Conservation (phyloP, 306 rosid genomes). For the barrel medic (Medicago truncatula) region DNA sequence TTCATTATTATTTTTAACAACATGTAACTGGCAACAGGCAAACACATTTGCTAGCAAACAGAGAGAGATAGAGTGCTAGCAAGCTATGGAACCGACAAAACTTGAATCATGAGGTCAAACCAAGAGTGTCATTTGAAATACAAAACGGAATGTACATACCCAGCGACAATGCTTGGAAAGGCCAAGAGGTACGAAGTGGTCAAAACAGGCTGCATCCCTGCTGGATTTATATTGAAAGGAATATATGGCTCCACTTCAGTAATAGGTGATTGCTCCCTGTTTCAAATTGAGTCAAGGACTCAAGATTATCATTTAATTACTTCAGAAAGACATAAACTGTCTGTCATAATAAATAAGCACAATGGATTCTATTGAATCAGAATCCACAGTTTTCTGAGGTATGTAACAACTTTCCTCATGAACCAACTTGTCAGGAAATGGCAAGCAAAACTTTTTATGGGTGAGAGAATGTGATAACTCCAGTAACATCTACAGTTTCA, state of each 20-base stretch:
- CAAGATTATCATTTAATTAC: conserved; percentile 37
- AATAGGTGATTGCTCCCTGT: conserved; percentile 90
- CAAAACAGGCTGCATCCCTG: conserved; percentile 99
- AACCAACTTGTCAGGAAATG: conserved; percentile 31
- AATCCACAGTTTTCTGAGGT: conserved; percentile 29
- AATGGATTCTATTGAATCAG: conserved; percentile 21
- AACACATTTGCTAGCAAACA: conserved; percentile 14
- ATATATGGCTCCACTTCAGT: conserved; percentile 99
- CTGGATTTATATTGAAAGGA: conserved; percentile 94
- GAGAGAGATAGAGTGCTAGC: background rate
- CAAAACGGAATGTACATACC: conserved; percentile 52
- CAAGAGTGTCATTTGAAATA: conserved; percentile 27
- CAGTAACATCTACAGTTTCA: conserved; percentile 6
- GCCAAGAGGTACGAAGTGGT: conserved; percentile 96
- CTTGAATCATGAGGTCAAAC: conserved; percentile 18
- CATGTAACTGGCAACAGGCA: conserved; percentile 11
- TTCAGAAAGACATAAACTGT: conserved; percentile 33
- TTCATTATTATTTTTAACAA: background rate
- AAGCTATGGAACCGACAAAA: conserved; percentile 27
- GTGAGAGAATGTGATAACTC: conserved; percentile 23
- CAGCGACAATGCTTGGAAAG: conserved; percentile 83
- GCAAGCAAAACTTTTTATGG: conserved; percentile 19
- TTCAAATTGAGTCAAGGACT: conserved; percentile 42
- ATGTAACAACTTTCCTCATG: conserved; percentile 29
- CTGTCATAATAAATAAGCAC: conserved; percentile 11